phyloP scores from a whole-genome alignment of 2,329 filamentous ascomycete genomes.

The Xylariales sp. region DNA sequence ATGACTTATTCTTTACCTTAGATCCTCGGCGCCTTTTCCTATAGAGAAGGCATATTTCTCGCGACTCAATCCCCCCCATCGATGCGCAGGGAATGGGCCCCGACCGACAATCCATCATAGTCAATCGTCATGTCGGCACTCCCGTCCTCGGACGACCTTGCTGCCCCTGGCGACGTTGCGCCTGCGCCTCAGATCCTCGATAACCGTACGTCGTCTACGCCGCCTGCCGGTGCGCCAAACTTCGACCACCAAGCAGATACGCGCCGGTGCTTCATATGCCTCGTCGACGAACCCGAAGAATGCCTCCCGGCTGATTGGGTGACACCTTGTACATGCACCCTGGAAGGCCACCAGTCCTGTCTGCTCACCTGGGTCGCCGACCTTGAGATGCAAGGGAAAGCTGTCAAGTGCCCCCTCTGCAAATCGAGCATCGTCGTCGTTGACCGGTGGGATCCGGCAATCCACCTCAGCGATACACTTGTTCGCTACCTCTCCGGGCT shows the following conservation, averaged over 20 bases:
- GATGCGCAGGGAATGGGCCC: too few species aligned
- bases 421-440: conserved; percentile 74
- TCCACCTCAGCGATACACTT: conserved; percentile 60
- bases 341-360: conserved; percentile 83
- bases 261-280: conserved; percentile 59
- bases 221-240: not conserved
- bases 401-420: conserved; percentile 84
- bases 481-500: conserved; percentile 50
- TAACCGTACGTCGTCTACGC: conserved; percentile 5
- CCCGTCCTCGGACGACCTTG: too few species aligned
- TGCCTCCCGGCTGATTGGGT: conserved; percentile 61
- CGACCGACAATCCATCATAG: too few species aligned
- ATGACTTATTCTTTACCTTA: too few species aligned
- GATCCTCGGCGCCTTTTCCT: too few species aligned
- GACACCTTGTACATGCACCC: conserved; percentile 82
- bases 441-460: conserved; percentile 68
- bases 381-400: conserved; percentile 63
- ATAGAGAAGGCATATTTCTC: too few species aligned
- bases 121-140: too few species aligned
- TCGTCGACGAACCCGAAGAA: conserved; percentile 49
- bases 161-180: conserved; percentile 9
- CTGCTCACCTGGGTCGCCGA: conserved; percentile 93
- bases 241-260: conserved; percentile 11
- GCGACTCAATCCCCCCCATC: too few species aligned
- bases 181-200: conserved; percentile 13